A percentile compares a stretch with the other conserved stretches of the same genome.
These are phyloP conservation scores for Coniochaeta prunicola DNA, from an alignment of 2,329 filamentous ascomycete genomes.

Conservation along the genomic window DNA sequence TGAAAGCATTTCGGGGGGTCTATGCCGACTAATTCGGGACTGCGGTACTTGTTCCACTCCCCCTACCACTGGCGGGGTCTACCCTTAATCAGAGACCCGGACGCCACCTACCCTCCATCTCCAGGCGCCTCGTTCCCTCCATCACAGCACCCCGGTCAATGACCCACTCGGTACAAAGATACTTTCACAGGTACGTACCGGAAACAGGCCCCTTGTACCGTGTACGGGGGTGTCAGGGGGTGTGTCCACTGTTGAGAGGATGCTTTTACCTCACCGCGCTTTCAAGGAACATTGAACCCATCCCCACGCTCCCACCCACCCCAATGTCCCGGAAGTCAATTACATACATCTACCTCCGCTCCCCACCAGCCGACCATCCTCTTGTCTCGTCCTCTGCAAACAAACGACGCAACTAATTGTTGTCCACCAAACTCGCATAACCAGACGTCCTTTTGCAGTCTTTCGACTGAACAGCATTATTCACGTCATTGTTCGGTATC, in stretches of 20 bases:
- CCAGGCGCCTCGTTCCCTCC: neutral
- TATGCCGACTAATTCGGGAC: neutral
- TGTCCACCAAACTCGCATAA: neutral
- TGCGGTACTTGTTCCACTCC: neutral
- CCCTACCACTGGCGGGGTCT: neutral
- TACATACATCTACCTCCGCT: conserved; percentile 3
- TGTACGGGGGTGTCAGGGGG: neutral
- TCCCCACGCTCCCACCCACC: conserved; percentile 1
- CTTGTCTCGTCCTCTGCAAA: conserved; percentile 1
- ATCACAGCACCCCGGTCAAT: neutral
- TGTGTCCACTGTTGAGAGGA: neutral
- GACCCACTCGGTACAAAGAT: neutral
- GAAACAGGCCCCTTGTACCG: neutral
- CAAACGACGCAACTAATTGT: neutral
- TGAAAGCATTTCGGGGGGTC: neutral
- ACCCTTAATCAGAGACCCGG: conserved; percentile 1
- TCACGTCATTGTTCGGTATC: neutral
- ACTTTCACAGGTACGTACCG: conserved; percentile 1
- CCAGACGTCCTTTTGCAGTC: neutral
- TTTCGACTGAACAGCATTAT: neutral
- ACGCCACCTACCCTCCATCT: neutral
- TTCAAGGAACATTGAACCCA: conserved; percentile 1
- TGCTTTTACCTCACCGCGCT: conserved; percentile 4
- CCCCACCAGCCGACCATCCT: conserved; percentile 1
- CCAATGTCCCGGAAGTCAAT: neutral